Evolutionary conservation across 306 rosid species (phyloP), one percentile per base, ranked within the genome.

Genomic region (Ochetophila trinervis): DNA sequence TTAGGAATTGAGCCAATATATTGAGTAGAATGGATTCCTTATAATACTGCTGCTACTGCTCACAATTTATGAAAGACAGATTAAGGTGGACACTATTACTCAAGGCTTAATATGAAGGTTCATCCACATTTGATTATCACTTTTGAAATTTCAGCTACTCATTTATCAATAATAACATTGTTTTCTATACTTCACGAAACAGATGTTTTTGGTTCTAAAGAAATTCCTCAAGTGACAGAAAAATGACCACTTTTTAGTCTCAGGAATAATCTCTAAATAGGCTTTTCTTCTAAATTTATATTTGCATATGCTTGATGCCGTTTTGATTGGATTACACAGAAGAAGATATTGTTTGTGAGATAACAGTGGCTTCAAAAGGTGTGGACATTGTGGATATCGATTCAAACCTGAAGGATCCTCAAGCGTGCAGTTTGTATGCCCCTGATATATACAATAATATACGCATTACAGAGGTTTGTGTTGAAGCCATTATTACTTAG

Each of bases 391-490:
- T 79, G 71, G 81, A 88, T 74, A 84, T 79, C 60, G 96, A 86
- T 69, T 71, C 71, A 53, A 80, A 80, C 71, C 21, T 80, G 57
- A 84, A 78, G 68, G 88, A 91, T 69, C 80, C 86, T 75, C 86
- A 59, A 70, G 72, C 78, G 18, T 91, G 97, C 85, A 83, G 91
- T 71, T 63, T 74, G 76, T 88, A 88, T 65, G 97, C 90, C 61
- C 79, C 85, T 54, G 86, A 86, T 53, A 88, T 91, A 53, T 85
- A 91, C 81, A 63, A 56, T 16, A 85, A 65, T 2, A 69, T 44
- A 50, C 80, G 78, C 66, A 83, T 91, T 42, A 72, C 80, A 37
- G 97, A 91, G 97, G 97, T 86, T 71, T 73, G 91, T 82, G 66
- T 47, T 65, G 80, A 53, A 60, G 73, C 17, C 51, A 63, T 78